Percentiles rank a stretch among this genome's conserved stretches.
These are phyloP conservation scores for Tolypocladium ovalisporum DNA, from an alignment of 2,329 filamentous ascomycete species.

Conservation along the genomic window DNA sequence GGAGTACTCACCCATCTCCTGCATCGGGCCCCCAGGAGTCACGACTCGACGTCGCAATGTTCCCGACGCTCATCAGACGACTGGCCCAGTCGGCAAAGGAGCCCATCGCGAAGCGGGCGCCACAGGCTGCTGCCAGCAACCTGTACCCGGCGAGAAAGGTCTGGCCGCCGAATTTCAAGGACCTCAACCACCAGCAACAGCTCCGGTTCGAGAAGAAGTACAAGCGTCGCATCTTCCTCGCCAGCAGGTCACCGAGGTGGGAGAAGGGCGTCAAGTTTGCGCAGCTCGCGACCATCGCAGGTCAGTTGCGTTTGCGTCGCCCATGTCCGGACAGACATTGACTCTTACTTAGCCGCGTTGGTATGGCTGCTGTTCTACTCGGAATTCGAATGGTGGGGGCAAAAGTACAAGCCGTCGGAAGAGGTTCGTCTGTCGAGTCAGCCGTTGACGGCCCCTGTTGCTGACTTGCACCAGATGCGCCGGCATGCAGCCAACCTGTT, in stretches of 20 bases:
- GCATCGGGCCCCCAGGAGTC: neutral
- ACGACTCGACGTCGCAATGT: constrained; percentile 16
- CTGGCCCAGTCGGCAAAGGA: constrained; percentile 20
- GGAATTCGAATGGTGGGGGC: constrained; percentile 33
- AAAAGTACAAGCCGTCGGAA: constrained; percentile 29
- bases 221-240: constrained; percentile 55
- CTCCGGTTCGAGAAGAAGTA: constrained; percentile 71
- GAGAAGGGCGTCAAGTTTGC: constrained; percentile 53
- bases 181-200: constrained; percentile 60
- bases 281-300: constrained; percentile 48
- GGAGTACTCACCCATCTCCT: neutral
- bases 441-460: neutral
- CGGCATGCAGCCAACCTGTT: constrained; percentile 26
- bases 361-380: constrained; percentile 28
- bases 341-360: constrained; percentile 20
- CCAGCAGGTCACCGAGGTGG: constrained; percentile 52
- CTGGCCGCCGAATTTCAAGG: constrained; percentile 69
- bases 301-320: constrained; percentile 25
- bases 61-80: constrained; percentile 22
- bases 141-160: constrained; percentile 57
- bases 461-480: constrained; percentile 18
- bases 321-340: neutral
- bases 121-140: constrained; percentile 34
- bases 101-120: constrained; percentile 13
- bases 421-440: constrained; percentile 18